Conservation (phyloP, 2,329 filamentous ascomycete species). For the Sordariomycetes sp. region DNA sequence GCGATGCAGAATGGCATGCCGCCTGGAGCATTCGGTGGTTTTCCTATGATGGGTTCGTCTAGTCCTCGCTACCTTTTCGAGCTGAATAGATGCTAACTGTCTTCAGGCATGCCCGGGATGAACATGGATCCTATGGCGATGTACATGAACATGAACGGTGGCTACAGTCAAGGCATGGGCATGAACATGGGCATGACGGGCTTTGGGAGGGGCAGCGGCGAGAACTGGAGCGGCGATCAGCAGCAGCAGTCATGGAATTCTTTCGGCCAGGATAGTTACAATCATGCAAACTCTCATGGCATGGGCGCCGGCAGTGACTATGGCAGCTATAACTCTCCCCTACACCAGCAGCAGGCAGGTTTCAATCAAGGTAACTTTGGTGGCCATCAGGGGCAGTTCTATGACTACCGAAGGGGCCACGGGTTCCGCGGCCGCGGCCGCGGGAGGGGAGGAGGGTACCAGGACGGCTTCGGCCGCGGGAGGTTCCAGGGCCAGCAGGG, state of each 20-base stretch:
- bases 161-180: conserved; percentile 66
- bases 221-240: conserved; percentile 62
- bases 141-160: conserved; percentile 75
- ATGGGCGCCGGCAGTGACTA: conserved; percentile 70
- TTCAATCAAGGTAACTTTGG: conserved; percentile 75
- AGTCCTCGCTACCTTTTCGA: not conserved
- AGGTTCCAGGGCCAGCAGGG: conserved; percentile 13
- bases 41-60: conserved; percentile 76
- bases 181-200: conserved; percentile 56
- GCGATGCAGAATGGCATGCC: conserved; percentile 58
- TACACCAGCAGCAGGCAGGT: conserved; percentile 15
- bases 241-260: conserved; percentile 69
- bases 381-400: conserved; percentile 51
- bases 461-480: conserved; percentile 25
- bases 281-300: conserved; percentile 69
- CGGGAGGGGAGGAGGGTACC: conserved; percentile 48
- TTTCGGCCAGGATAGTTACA: conserved; percentile 79
- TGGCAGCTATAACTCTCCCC: conserved; percentile 65
- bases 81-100: conserved; percentile 1
- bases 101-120: conserved; percentile 64
- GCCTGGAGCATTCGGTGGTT: conserved; percentile 38
- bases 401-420: conserved; percentile 62
- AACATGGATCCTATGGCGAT: conserved; percentile 70
- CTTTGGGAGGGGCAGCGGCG: conserved; percentile 28
- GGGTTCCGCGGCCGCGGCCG: conserved; percentile 53